These are phyloP conservation scores for Daldinia eschscholtzii DNA, from an alignment of 2,329 filamentous ascomycete genomes.

Conservation along the genomic window DNA sequence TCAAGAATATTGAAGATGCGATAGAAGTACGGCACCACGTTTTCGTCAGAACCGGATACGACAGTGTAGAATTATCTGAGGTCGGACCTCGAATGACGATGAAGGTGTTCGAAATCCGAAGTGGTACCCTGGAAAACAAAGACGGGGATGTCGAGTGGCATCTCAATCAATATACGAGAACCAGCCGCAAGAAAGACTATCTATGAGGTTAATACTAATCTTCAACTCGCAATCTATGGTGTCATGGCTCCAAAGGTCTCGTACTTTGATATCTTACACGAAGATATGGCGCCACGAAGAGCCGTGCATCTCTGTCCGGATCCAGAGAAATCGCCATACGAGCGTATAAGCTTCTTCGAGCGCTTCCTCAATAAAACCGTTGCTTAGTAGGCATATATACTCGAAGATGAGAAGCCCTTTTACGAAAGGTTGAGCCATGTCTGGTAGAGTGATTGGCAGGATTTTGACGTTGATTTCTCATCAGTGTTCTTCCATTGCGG, in stretches of 20 bases:
- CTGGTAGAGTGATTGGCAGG: not conserved
- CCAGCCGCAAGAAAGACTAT: constrained; percentile 95
- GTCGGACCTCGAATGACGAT: constrained; percentile 98
- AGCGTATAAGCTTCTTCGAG: constrained; percentile 40
- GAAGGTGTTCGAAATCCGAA: constrained; percentile 91
- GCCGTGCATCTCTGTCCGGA: constrained; percentile 41
- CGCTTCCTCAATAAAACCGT: constrained; percentile 28
- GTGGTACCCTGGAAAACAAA: constrained; percentile 92
- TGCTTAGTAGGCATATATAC: constrained; percentile 34
- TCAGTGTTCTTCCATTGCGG: constrained; percentile 6
- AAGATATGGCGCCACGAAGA: constrained; percentile 45
- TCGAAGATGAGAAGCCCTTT: constrained; percentile 34
- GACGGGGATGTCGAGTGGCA: constrained; percentile 98
- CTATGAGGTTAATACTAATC: constrained; percentile 64
- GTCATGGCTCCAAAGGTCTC: not conserved
- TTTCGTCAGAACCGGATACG: constrained; percentile 91
- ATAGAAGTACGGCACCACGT: constrained; percentile 95
- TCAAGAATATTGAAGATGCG: constrained; percentile 92
- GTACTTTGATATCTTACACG: constrained; percentile 27
- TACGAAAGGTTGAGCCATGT: constrained; percentile 28
- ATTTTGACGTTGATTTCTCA: not conserved
- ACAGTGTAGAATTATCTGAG: constrained; percentile 89
- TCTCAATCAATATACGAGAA: constrained; percentile 93
- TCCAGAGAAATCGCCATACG: constrained; percentile 44
- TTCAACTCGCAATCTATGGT: not conserved